These are phyloP conservation scores for Jasminum sambac DNA, from an alignment of 257 asterid species.

Conservation along the genomic window DNA sequence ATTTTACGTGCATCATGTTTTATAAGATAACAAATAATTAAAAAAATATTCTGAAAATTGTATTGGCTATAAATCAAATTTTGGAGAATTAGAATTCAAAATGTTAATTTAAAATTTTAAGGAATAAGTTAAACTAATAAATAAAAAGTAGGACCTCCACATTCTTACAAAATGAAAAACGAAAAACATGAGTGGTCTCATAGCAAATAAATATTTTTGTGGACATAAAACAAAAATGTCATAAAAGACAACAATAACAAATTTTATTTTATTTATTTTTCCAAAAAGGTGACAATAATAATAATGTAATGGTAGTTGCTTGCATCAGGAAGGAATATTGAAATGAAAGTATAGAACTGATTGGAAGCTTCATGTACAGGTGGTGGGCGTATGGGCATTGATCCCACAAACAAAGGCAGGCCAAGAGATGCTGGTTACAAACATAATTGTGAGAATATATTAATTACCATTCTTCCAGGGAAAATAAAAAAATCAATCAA, in stretches of 20 bases:
- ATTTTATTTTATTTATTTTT: too few relatives aligned
- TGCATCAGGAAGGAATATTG: not conserved
- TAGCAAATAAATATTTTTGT: not conserved
- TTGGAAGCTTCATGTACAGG: too few relatives aligned
- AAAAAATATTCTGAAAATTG: too few relatives aligned
- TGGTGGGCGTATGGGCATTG: not conserved
- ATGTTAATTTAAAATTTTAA: too few relatives aligned
- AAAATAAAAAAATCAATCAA: too few relatives aligned
- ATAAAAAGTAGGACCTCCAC: not conserved
- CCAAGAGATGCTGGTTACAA: not conserved
- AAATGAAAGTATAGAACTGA: too few relatives aligned
- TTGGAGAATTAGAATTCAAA: too few relatives aligned
- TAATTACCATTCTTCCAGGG: not conserved
- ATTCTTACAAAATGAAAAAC: not conserved
- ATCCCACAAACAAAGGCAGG: not conserved
- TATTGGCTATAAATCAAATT: too few relatives aligned
- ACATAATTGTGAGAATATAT: not conserved
- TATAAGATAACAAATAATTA: too few relatives aligned
- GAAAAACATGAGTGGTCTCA: not conserved
- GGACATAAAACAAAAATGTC: not conserved
- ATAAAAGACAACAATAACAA: not conserved
- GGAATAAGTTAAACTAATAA: too few relatives aligned
- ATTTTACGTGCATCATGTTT: too few relatives aligned
- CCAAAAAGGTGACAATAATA: not conserved
- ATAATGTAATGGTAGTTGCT: not conserved